Percentiles rank a stretch among this genome's conserved stretches.
Conservation (phyloP, 345 rosid species). For the Populus deltoides region DNA sequence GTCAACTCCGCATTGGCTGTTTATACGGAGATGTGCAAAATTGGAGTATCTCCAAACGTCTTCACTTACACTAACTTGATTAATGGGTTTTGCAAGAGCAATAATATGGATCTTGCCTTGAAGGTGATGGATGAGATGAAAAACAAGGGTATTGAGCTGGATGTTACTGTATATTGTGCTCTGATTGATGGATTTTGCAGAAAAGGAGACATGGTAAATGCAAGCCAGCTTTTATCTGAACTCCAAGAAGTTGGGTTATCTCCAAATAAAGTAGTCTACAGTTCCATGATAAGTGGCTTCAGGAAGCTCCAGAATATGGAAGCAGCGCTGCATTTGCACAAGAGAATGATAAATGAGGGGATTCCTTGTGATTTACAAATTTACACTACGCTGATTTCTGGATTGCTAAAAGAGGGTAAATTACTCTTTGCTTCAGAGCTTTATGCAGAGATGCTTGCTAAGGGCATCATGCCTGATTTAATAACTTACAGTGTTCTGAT, state of each 20-base stretch:
- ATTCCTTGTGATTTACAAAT: slow-evolving; percentile 48
- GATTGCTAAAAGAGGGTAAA: slow-evolving; percentile 58
- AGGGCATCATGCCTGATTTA: slow-evolving; percentile 57
- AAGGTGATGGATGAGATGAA: slow-evolving; percentile 54
- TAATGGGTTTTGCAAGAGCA: slow-evolving; percentile 52
- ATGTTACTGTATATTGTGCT: slow-evolving; percentile 51
- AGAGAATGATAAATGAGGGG: slow-evolving; percentile 60
- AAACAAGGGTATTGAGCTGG: slow-evolving; percentile 45
- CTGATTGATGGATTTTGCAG: slow-evolving; percentile 66
- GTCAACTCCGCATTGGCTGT: slow-evolving; percentile 46
- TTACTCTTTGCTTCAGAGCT: slow-evolving; percentile 54
- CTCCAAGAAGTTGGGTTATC: slow-evolving; percentile 58
- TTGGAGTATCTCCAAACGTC: slow-evolving; percentile 56
- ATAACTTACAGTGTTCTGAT: slow-evolving; percentile 47
- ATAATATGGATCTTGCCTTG: slow-evolving; percentile 48
- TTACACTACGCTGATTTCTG: slow-evolving; percentile 73
- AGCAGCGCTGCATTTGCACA: slow-evolving; percentile 54
- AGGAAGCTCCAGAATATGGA: slow-evolving; percentile 58
- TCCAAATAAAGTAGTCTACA: slow-evolving; percentile 54
- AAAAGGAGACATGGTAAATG: slow-evolving; percentile 51
- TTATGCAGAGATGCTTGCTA: slow-evolving; percentile 61
- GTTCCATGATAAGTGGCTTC: slow-evolving; percentile 65
- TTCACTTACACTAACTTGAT: slow-evolving; percentile 67
- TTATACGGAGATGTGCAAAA: slow-evolving; percentile 53
- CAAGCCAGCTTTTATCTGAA: slow-evolving; percentile 47